A percentile compares a stretch with the other conserved stretches of the same genome.
These are phyloP conservation scores for Micractinium conductrix DNA, from an alignment of 139 green algal species.

Conservation along the genomic window DNA sequence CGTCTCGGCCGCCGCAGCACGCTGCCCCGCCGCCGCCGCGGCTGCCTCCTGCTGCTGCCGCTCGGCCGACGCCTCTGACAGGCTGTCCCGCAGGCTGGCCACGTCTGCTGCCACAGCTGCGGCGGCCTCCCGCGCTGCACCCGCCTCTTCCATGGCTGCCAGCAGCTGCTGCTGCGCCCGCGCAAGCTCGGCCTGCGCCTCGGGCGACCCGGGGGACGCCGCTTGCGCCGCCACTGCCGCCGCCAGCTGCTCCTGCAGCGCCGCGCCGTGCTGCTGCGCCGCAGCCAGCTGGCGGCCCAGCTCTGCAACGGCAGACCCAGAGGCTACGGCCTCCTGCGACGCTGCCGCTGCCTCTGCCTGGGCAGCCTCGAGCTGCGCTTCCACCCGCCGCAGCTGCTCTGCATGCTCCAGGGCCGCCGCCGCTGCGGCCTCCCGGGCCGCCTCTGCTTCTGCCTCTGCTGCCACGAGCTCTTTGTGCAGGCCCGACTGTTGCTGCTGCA, in stretches of 20 bases:
- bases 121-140: neutral
- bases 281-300: neutral
- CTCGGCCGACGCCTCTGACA: neutral
- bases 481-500: conserved; percentile 4
- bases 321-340: neutral
- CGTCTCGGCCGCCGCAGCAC: neutral
- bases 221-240: too few species aligned
- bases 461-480: conserved; percentile 36
- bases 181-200: conserved; percentile 6
- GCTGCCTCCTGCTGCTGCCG: neutral
- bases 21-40: neutral
- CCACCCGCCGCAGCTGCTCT: neutral
- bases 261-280: neutral
- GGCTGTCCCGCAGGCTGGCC: conserved; percentile 15
- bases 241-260: neutral
- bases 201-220: neutral
- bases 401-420: neutral
- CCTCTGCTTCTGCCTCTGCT: conserved; percentile 16
- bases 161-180: conserved; percentile 2
- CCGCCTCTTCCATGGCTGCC: neutral
- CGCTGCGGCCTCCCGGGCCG: neutral
- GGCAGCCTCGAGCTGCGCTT: conserved; percentile 23
- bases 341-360: neutral
- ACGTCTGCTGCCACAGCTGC: neutral
- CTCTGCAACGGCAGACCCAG: neutral